A percentile compares a stretch with the other conserved stretches of the same genome.
phyloP scores from a whole-genome alignment of 805 yeast species.

The Vanderwaltozyma yarrowii region DNA sequence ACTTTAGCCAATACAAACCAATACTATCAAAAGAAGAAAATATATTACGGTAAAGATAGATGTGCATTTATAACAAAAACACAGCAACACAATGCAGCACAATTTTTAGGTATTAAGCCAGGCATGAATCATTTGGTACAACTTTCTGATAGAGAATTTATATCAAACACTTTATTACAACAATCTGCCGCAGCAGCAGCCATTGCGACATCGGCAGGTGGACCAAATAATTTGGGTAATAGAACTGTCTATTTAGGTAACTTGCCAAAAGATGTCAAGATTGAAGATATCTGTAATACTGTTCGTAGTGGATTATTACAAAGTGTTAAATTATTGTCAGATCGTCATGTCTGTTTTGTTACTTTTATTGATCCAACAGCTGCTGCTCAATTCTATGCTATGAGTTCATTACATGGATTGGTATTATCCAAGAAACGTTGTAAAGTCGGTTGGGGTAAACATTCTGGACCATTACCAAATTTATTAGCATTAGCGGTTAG shows the following conservation, averaged over 20 bases:
- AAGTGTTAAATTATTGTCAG: slow-evolving; percentile 67
- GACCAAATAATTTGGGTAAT: slow-evolving; percentile 84
- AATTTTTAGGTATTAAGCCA: slow-evolving; percentile 83
- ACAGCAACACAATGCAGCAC: slow-evolving; percentile 95
- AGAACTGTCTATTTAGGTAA: slow-evolving; percentile 88
- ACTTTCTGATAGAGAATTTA: slow-evolving; percentile 47
- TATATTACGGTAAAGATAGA: slow-evolving; percentile 88
- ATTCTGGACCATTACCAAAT: slow-evolving; percentile 83
- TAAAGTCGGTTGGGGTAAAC: slow-evolving; percentile 97
- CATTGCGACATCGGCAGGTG: slow-evolving; percentile 90
- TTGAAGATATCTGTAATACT: slow-evolving; percentile 91
- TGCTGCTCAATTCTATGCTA: slow-evolving; percentile 94
- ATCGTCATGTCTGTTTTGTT: slow-evolving; percentile 85
- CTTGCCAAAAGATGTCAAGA: slow-evolving; percentile 75
- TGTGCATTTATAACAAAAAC: slow-evolving; percentile 91
- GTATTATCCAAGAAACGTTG: slow-evolving; percentile 78
- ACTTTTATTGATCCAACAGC: slow-evolving; percentile 95
- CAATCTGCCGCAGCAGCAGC: slow-evolving; percentile 98
- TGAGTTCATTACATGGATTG: slow-evolving; percentile 83
- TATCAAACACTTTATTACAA: slow-evolving; percentile 70
- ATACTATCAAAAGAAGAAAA: slow-evolving; percentile 65
- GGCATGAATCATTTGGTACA: slow-evolving; percentile 75
- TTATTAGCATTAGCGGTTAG: slow-evolving; percentile 83
- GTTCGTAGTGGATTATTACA: slow-evolving; percentile 92
- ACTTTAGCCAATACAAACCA: slow-evolving; percentile 53